phyloP scores from a whole-genome alignment of 2,329 filamentous ascomycete species.

The Geosmithia flava region DNA sequence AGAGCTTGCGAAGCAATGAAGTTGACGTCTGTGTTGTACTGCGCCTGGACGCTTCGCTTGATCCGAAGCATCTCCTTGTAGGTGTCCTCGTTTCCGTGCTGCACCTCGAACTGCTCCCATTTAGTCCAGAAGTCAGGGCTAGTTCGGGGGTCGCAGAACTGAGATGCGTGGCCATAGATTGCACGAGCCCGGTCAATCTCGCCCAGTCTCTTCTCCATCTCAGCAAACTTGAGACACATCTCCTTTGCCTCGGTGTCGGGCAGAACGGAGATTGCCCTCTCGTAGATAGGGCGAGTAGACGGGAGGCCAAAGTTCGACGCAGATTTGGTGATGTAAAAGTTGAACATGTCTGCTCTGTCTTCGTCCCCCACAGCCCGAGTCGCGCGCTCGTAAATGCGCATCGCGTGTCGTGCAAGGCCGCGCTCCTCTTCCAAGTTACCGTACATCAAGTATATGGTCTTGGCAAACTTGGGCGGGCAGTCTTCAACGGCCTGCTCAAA shows the following conservation, averaged over 20 bases:
- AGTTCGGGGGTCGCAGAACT: constrained; percentile 92
- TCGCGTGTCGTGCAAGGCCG: constrained; percentile 86
- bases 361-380: constrained; percentile 91
- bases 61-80: constrained; percentile 99
- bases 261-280: constrained; percentile 85
- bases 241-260: constrained; percentile 88
- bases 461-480: constrained; percentile 91
- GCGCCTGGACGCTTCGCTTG: constrained; percentile 92
- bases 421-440: constrained; percentile 93
- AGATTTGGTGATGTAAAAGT: constrained; percentile 98
- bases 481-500: constrained; percentile 96
- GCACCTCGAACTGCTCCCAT: constrained; percentile 95
- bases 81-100: constrained; percentile 97
- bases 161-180: constrained; percentile 92
- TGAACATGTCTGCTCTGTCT: constrained; percentile 94
- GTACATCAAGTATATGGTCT: constrained; percentile 95
- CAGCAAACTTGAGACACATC: constrained; percentile 98
- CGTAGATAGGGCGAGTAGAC: constrained; percentile 90
- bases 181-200: constrained; percentile 91
- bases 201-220: constrained; percentile 84
- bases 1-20: constrained; percentile 96
- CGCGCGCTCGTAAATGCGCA: constrained; percentile 97
- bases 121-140: constrained; percentile 87
- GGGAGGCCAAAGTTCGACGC: constrained; percentile 96
- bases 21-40: constrained; percentile 98